A percentile compares a stretch with the other conserved stretches of the same genome.
phyloP scores from a whole-genome alignment of 108 stramenopile species.

The Seminavis robusta region DNA sequence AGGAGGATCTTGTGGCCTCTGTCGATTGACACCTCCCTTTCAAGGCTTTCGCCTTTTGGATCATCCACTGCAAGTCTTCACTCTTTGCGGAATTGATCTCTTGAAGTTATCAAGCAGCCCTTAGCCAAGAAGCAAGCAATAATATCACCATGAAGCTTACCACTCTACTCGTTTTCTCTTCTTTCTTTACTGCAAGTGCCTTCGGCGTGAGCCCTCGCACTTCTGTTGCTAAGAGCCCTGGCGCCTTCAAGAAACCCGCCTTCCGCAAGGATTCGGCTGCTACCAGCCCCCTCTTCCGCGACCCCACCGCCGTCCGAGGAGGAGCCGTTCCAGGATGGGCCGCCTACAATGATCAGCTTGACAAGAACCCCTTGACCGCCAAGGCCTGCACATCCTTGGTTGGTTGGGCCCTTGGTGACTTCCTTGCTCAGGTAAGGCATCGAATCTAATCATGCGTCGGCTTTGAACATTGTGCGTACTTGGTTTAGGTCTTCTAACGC shows the following conservation, averaged over 20 bases:
- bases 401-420: conserved; percentile 94
- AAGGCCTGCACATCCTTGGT: conserved; percentile 95
- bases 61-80: too few relatives aligned
- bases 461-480: not conserved
- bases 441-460: not conserved
- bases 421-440: conserved; percentile 89
- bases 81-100: too few relatives aligned
- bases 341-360: conserved; percentile 91
- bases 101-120: too few relatives aligned
- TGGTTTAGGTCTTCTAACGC: not conserved
- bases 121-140: conserved; percentile 3
- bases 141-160: conserved; percentile 76
- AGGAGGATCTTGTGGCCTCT: too few relatives aligned
- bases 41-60: too few relatives aligned
- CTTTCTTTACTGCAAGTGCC: conserved; percentile 64
- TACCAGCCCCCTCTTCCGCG: conserved; percentile 70
- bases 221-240: conserved; percentile 17
- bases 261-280: conserved; percentile 53
- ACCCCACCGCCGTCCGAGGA: conserved; percentile 72
- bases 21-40: too few relatives aligned
- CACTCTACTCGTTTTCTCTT: conserved; percentile 53
- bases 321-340: conserved; percentile 89
- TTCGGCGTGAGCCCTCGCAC: conserved; percentile 61
- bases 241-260: conserved; percentile 43
- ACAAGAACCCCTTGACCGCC: conserved; percentile 88